phyloP scores from a whole-genome alignment of 129 eudicot genomes.

The Saussurea involucrata region DNA sequence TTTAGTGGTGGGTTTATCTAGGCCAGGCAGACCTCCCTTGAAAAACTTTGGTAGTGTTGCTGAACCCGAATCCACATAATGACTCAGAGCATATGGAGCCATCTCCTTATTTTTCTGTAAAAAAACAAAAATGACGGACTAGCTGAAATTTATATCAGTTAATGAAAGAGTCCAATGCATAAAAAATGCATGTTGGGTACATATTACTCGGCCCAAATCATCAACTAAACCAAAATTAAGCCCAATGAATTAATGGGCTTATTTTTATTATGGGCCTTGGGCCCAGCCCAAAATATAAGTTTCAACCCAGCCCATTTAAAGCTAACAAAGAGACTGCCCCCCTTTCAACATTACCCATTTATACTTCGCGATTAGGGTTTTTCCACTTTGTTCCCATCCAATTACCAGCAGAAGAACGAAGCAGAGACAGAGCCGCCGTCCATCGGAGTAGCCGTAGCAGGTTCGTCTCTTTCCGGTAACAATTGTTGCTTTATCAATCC shows the following conservation, averaged over 20 bases:
- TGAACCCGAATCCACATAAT: no score
- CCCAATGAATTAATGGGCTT: not conserved
- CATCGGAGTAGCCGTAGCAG: constrained; percentile 11
- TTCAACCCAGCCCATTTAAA: not conserved
- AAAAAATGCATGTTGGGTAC: no score
- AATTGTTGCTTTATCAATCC: not conserved
- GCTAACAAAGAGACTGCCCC: not conserved
- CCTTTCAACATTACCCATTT: not conserved
- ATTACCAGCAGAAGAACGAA: constrained; percentile 9
- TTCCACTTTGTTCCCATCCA: not conserved
- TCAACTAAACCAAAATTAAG: no score
- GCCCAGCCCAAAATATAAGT: not conserved
- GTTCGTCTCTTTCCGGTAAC: not conserved
- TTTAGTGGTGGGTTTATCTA: no score
- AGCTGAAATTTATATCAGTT: no score
- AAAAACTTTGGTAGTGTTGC: no score
- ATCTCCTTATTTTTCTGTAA: no score
- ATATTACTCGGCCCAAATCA: no score
- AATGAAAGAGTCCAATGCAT: no score
- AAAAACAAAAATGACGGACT: no score
- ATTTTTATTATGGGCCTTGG: not conserved
- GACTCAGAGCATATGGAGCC: no score
- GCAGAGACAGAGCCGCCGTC: constrained; percentile 12
- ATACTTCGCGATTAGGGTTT: constrained; percentile 24
- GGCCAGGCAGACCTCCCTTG: no score